Base-by-base conservation (phyloP, 352 stramenopile genomes). In the Phytopythium kandeliae region DNA sequence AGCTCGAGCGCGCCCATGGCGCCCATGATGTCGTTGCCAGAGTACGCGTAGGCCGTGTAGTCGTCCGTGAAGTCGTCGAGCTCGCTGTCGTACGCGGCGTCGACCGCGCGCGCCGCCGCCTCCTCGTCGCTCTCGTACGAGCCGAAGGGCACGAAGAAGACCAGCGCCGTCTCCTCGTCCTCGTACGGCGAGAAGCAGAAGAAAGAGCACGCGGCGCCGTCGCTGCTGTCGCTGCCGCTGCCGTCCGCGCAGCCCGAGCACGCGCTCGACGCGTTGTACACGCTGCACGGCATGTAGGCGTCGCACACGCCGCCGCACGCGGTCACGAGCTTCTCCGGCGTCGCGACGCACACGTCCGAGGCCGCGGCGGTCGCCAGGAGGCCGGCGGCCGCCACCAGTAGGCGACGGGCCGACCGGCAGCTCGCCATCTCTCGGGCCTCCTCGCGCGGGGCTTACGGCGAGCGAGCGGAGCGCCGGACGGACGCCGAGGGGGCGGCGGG, bases 101-200 rank as follows among this genome's bases (percentile, higher is more conserved):
- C 57, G 2, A 38, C 45, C 1, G 57, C 54, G 37, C 45, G 51
- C 21, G 41, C 61, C 8, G 64, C 64, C 0, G 55, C 48, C 42
- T 69, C 60, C 48, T 67, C 31, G 16, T 47, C 52, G n/a, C 61
- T 73, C 51, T 57, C 36, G 48, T 64, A 69, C 3, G 55, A 54
- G 7, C 61, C 64, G 19, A 69, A 73, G 2, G 56, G 41, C 34
- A 73, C 57, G 12, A 69, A 46, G 17, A 73, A 52, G 26, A 55
- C 58, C 34, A 65, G 62, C 1, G 43, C 36, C n/a, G 54, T 19
- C 9, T 48, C 47, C 40, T 62, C 52, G n/a, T 48, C 55, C 26
- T 48, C 42, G 25, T n/a, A n/a, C n/a, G 41, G 10, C 24, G 55
- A 51, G 25, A 62, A 65, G 54, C 58, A 65, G 42, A 51, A 42